Percentiles rank a stretch among this genome's conserved stretches.
These are phyloP conservation scores for Moesziomyces globuligerus DNA, from an alignment of 1,284 basidiomycete genomes.

Conservation along the genomic window DNA sequence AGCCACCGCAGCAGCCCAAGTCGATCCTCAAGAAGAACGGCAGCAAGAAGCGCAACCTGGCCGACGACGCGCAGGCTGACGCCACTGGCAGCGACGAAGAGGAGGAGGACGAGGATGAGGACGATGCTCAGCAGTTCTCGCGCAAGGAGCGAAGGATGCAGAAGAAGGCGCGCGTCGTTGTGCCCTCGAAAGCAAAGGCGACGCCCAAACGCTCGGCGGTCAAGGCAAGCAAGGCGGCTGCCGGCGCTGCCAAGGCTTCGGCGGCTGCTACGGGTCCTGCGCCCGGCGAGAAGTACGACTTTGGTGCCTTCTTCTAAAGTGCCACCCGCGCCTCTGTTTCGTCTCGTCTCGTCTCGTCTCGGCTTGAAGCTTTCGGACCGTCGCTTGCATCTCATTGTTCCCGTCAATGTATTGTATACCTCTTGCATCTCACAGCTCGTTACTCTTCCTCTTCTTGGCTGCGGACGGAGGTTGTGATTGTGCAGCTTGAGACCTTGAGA, in stretches of 20 bases:
- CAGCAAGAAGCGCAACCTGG: slow-evolving; percentile 25
- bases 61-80: slow-evolving; percentile 5
- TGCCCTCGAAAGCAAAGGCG: slow-evolving; percentile 37
- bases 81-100: slow-evolving; percentile 9
- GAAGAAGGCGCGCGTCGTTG: slow-evolving; percentile 42
- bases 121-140: slow-evolving; percentile 20
- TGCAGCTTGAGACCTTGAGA: not conserved
- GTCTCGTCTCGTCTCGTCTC: slow-evolving; percentile 1
- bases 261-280: slow-evolving; percentile 44
- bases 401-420: not conserved
- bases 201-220: slow-evolving; percentile 16
- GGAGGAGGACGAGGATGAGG: slow-evolving; percentile 17
- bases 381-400: not conserved
- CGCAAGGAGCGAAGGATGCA: slow-evolving; percentile 40
- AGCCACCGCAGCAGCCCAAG: slow-evolving; percentile 33
- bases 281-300: slow-evolving; percentile 60
- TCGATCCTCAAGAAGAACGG: slow-evolving; percentile 49
- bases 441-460: not conserved
- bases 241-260: slow-evolving; percentile 31
- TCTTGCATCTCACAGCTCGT: not conserved
- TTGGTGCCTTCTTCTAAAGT: slow-evolving; percentile 53
- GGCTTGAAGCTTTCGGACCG: too few species aligned
- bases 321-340: not conserved
- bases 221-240: slow-evolving; percentile 22
- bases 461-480: too few species aligned